phyloP scores from a whole-genome alignment of 2,329 filamentous ascomycete genomes.

The Parastagonospora nodorum region DNA sequence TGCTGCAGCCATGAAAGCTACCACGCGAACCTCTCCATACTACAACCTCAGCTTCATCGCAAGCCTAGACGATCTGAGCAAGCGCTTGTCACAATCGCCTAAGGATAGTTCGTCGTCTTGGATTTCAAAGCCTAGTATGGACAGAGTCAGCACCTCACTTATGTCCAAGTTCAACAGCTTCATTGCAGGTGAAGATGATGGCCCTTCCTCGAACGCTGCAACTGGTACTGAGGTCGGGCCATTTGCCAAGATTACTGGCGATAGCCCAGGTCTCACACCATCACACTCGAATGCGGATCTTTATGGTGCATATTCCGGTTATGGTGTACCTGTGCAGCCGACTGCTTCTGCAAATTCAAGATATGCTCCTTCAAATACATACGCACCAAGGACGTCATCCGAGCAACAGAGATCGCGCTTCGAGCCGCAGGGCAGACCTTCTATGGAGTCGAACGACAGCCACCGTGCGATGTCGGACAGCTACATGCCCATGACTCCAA shows the following conservation, averaged over 20 bases:
- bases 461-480: slow-evolving; percentile 35
- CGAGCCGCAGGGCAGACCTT: slow-evolving; percentile 49
- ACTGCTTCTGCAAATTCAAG: slow-evolving; percentile 40
- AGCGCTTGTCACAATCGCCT: slow-evolving; percentile 82
- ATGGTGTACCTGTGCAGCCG: slow-evolving; percentile 40
- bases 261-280: slow-evolving; percentile 54
- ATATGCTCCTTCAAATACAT: slow-evolving; percentile 46
- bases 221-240: slow-evolving; percentile 68
- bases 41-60: slow-evolving; percentile 76
- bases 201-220: slow-evolving; percentile 63
- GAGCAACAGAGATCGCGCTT: slow-evolving; percentile 57
- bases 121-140: slow-evolving; percentile 95
- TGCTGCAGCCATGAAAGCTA: slow-evolving; percentile 72
- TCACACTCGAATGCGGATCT: slow-evolving; percentile 74
- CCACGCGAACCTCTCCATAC: slow-evolving; percentile 84
- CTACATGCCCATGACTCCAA: slow-evolving; percentile 34
- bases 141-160: slow-evolving; percentile 89
- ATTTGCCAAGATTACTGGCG: slow-evolving; percentile 80
- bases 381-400: slow-evolving; percentile 56
- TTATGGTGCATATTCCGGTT: slow-evolving; percentile 70
- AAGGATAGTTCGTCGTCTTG: slow-evolving; percentile 82
- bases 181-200: slow-evolving; percentile 86
- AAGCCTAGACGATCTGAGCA: slow-evolving; percentile 80
- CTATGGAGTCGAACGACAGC: slow-evolving; percentile 44
- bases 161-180: slow-evolving; percentile 97